Evolutionary conservation across 73 alveolate genomes (phyloP).

Genomic region (Stentor coeruleus): DNA sequence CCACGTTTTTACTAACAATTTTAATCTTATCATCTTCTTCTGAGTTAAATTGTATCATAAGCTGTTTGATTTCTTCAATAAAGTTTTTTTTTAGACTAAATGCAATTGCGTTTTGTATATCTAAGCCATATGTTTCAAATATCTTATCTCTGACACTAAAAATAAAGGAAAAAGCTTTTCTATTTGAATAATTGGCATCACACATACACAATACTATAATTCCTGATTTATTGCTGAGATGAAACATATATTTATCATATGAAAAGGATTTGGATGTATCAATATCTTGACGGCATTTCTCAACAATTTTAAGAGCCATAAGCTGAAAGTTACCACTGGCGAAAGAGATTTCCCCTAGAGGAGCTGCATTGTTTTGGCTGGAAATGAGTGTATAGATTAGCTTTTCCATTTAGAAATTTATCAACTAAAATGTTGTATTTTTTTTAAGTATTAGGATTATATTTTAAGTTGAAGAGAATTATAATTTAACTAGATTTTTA

Average conservation of each 20-base stretch:
- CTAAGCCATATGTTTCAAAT: background rate
- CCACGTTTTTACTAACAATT: background rate
- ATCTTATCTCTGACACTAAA: background rate
- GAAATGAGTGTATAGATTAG: conserved; percentile 1
- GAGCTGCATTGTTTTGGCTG: background rate
- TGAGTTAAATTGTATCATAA: background rate
- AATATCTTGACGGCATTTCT: background rate
- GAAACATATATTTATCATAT: conserved; percentile 27
- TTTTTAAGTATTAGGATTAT: background rate
- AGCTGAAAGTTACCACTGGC: conserved; percentile 28
- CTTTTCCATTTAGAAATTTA: background rate
- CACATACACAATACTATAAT: background rate
- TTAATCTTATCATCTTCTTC: conserved; percentile 15
- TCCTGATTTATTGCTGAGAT: background rate
- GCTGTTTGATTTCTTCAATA: background rate
- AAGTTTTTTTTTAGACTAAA: conserved; percentile 14
- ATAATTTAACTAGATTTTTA: too few relatives aligned
- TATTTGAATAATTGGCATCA: background rate
- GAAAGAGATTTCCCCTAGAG: background rate
- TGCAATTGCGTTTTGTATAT: conserved; percentile 4
- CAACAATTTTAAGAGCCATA: background rate
- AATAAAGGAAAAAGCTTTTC: conserved; percentile 11
- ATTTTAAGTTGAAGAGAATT: background rate
- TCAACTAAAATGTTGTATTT: background rate
- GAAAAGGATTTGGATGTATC: background rate